Evolutionary conservation across 176 grass and related monocot species (phyloP), one percentile per base, ranked within the genome.

Genomic region (Musa schizocarpa): DNA sequence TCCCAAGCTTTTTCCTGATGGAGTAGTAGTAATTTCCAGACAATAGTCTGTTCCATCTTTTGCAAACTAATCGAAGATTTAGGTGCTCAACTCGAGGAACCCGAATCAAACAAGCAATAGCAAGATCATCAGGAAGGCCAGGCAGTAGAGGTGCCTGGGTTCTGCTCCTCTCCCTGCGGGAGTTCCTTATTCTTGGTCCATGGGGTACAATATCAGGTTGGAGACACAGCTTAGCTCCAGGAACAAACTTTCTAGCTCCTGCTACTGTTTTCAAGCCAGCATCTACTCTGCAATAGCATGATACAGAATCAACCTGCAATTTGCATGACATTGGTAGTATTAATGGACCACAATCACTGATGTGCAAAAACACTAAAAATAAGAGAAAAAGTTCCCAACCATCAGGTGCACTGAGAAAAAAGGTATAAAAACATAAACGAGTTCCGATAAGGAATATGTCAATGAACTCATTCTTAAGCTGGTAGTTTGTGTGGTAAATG

Each of bases 91-190:
- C 68, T 85, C 85, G 89, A 74, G 89, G 85, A 69, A 92, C 87
- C 22, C 89, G 78, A 73, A 96, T 88, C 56, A 96, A 72, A 80
- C 92, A 96, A 54, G 87, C 82, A 86, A 96, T 90, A 65, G 92
- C 92, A 66, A 96, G 76, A 84, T 96, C 92, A 80, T 96, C 92
- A 73, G 92, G 92, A 68, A 96, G 87, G 68, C 92, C 89, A 86
- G 92, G 89, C 17, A 96, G 74, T 48, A 96, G 80, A 72, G 92
- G 92, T 12, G 85, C 76, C 54, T 92, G 92, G 62, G 80, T 81
- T 70, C 79, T 81, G n/a, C 56, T 81, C 48, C 85, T 85, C 68
- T 96, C 92, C 77, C 82, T 89, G 61, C 85, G 84, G 52, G 89
- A 86, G 72, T 51, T 88, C 77, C 80, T 87, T 34, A 82, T 73